Percentiles rank a stretch among this genome's conserved stretches.
These are phyloP conservation scores for Pseudogymnoascus sp. DNA, from an alignment of 2,329 filamentous ascomycete genomes.

Conservation along the genomic window DNA sequence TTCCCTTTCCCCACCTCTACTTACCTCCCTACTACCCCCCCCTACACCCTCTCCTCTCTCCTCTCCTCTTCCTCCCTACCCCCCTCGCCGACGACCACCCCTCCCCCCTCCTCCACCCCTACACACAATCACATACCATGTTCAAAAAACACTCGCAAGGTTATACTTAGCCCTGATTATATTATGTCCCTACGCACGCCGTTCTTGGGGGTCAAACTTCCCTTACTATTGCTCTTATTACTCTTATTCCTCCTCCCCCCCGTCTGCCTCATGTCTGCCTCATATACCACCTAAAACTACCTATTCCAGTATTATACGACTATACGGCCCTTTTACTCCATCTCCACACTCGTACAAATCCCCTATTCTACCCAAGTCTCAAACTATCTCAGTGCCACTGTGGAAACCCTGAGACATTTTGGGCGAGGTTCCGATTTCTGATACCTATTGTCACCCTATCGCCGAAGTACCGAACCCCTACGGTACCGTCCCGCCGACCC, in stretches of 20 bases:
- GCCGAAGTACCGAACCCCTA: conserved; percentile 6
- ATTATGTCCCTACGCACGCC: neutral
- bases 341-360: conserved; percentile 1
- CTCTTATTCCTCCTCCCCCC: no score
- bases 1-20: neutral
- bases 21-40: neutral
- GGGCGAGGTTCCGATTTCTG: neutral
- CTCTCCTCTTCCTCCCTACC: neutral
- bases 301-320: neutral
- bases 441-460: neutral
- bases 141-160: neutral
- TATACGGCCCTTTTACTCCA: neutral
- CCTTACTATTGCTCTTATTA: neutral
- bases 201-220: neutral
- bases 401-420: neutral
- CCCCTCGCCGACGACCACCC: neutral
- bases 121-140: neutral
- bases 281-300: neutral
- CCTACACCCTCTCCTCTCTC: neutral
- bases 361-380: neutral
- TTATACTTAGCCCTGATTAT: conserved; percentile 6
- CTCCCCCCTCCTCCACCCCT: neutral
- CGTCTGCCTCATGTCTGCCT: neutral
- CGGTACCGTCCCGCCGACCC: neutral
- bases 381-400: neutral